Base-by-base conservation (phyloP, 495 filamentous ascomycete genomes). In the Lophiotrema nucula region DNA sequence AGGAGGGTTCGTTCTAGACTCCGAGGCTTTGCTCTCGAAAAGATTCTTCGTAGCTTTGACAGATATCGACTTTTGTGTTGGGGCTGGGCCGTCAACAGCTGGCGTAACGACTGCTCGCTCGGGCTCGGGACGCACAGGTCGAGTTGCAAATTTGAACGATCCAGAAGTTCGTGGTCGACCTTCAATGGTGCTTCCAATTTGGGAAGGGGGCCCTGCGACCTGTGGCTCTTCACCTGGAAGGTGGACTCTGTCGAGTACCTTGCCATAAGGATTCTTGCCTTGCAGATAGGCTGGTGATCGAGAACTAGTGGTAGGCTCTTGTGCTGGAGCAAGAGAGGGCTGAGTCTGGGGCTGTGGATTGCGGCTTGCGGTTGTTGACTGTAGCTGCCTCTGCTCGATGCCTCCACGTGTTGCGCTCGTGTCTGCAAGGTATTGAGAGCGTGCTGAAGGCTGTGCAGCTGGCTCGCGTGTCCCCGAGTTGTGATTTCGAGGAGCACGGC, bases 191-290 rank as follows among this genome's bases (percentile, higher is more conserved):
- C 61, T 60, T 43, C 56, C 50, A 2, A 48, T 25, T 35, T 59
- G 50, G n/a, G 56, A 65, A 19, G 61, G 49, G 1, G 56, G 53
- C 15, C 55, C 56, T 19, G 24, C 25, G 10, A 24, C 42, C 19
- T 54, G 35, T 13, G 25, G 21, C 16, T 55, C 46, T 18, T 47
- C 39, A 23, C 35, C 26, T 13, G 44, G 50, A 12, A 39, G 41
- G 15, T 47, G 16, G 49, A 24, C 46, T 37, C 21, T 31, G n/a
- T 60, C 56, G 22, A 65, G 52, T 25, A 65, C 52, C 19, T 27
- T 31, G 45, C 56, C 62, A 60, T 65, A 65, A 15, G 62, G 62
- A 26, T 65, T 65, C 46, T 65, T 65, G 16, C 49, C 49, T 39
- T 39, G 45, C 4, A 65, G 46, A 44, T 65, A 65, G 3, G 46